Percentiles rank a stretch among this genome's conserved stretches.
These are phyloP conservation scores for Ophiostoma tasmaniense DNA, from an alignment of 2,329 filamentous ascomycete species.

Conservation along the genomic window DNA sequence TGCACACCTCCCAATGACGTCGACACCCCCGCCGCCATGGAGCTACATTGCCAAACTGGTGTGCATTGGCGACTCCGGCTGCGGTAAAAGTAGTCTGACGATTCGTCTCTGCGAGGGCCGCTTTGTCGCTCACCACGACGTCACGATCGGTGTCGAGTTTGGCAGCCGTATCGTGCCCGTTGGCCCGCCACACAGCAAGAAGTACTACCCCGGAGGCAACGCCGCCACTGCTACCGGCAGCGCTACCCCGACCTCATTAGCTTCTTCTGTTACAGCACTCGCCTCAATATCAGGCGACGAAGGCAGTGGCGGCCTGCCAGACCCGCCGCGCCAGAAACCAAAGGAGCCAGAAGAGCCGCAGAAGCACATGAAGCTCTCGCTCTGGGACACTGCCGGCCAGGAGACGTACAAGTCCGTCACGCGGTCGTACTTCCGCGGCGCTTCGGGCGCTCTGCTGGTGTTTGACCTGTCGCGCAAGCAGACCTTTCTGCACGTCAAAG, in stretches of 20 bases:
- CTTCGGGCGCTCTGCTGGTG: slow-evolving; percentile 65
- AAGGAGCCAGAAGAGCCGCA: slow-evolving; percentile 33
- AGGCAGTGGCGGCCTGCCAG: slow-evolving; percentile 36
- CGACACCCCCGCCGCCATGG: slow-evolving; percentile 56
- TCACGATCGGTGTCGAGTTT: slow-evolving; percentile 95
- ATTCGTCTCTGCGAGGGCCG: slow-evolving; percentile 94
- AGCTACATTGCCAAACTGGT: slow-evolving; percentile 99
- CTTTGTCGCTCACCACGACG: slow-evolving; percentile 89
- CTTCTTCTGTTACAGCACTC: slow-evolving; percentile 14
- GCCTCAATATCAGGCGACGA: neutral
- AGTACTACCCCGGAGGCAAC: slow-evolving; percentile 20
- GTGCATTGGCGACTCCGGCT: slow-evolving; percentile 92
- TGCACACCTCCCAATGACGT: slow-evolving; percentile 38
- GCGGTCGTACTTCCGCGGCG: slow-evolving; percentile 82
- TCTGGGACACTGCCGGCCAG: slow-evolving; percentile 96
- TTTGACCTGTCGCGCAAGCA: slow-evolving; percentile 84
- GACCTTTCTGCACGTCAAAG: slow-evolving; percentile 80
- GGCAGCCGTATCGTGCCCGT: slow-evolving; percentile 88
- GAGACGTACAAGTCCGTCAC: slow-evolving; percentile 98
- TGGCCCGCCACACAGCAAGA: slow-evolving; percentile 63
- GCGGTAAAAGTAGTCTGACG: slow-evolving; percentile 88
- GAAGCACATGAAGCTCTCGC: slow-evolving; percentile 82
- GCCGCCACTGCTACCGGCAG: slow-evolving; percentile 15
- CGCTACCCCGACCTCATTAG: neutral
- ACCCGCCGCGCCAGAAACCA: slow-evolving; percentile 32